Conservation (phyloP, 495 filamentous ascomycete species). For the Extremus antarcticus region DNA sequence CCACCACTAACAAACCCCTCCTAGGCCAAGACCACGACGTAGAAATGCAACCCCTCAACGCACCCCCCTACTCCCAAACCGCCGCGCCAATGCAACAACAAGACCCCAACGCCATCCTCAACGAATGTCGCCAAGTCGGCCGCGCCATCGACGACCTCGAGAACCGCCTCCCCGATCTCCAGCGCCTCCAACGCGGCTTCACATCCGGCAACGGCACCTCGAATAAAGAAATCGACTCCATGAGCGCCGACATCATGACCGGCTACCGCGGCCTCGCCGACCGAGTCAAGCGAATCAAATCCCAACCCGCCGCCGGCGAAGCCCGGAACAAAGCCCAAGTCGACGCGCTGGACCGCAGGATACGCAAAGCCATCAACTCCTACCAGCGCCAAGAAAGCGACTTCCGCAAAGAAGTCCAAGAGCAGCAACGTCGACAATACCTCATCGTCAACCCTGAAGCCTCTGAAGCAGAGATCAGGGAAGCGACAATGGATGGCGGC, state of each 20-base stretch:
- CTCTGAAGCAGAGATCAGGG: constrained; percentile 64
- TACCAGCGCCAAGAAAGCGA: constrained; percentile 68
- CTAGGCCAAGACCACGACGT: constrained; percentile 16
- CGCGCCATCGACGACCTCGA: constrained; percentile 66
- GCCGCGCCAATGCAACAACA: constrained; percentile 10
- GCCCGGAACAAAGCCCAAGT: constrained; percentile 66
- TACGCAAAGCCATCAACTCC: constrained; percentile 64
- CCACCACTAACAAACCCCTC: background rate
- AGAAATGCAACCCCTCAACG: constrained; percentile 32
- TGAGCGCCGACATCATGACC: constrained; percentile 64
- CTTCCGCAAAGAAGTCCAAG: constrained; percentile 65
- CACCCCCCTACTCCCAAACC: constrained; percentile 9
- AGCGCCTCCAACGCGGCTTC: constrained; percentile 44
- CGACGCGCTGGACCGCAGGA: constrained; percentile 61
- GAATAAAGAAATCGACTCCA: constrained; percentile 46
- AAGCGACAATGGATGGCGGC: constrained; percentile 60
- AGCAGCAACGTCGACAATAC: constrained; percentile 79
- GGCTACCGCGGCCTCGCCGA: constrained; percentile 63
- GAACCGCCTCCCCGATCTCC: constrained; percentile 47
- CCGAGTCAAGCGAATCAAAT: constrained; percentile 68
- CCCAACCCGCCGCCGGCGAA: constrained; percentile 59
- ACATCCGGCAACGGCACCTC: constrained; percentile 46
- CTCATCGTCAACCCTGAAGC: constrained; percentile 81
- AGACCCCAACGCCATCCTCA: constrained; percentile 60
- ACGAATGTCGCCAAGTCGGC: constrained; percentile 71